phyloP scores from a whole-genome alignment of 2,329 filamentous ascomycete genomes.

The Beauveria medogensis region DNA sequence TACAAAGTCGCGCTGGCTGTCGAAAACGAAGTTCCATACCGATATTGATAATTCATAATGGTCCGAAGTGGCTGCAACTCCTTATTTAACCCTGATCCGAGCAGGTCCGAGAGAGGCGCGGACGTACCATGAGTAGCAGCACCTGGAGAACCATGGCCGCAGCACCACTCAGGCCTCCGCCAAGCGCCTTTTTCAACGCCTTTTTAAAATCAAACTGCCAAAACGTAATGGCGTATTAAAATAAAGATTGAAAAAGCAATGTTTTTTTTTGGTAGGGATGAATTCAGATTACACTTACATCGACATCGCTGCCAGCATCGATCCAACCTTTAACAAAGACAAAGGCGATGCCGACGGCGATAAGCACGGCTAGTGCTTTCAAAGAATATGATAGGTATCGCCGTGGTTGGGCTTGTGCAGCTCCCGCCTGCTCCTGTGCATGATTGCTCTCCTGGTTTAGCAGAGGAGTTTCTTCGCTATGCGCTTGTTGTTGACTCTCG shows the following conservation, averaged over 20 bases:
- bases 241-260: neutral
- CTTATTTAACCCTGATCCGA: neutral
- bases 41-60: slow-evolving; percentile 45
- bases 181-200: slow-evolving; percentile 37
- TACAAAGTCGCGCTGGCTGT: slow-evolving; percentile 32
- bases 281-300: slow-evolving; percentile 22
- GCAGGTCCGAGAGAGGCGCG: accelerated
- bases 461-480: neutral
- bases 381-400: neutral
- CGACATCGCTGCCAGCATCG: slow-evolving; percentile 32
- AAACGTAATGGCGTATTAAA: neutral
- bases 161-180: slow-evolving; percentile 38
- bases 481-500: neutral
- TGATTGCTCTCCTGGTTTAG: neutral
- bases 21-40: slow-evolving; percentile 34
- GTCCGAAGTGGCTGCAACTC: slow-evolving; percentile 34
- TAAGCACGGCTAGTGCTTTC: neutral
- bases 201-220: slow-evolving; percentile 34
- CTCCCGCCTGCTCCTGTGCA: neutral
- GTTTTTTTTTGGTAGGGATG: neutral
- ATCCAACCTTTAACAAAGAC: slow-evolving; percentile 38
- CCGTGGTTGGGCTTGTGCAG: neutral
- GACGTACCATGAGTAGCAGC: slow-evolving; percentile 35
- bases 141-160: slow-evolving; percentile 42
- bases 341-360: neutral